phyloP scores from a whole-genome alignment of 179 eudicot species.

The Silene coronaria region DNA sequence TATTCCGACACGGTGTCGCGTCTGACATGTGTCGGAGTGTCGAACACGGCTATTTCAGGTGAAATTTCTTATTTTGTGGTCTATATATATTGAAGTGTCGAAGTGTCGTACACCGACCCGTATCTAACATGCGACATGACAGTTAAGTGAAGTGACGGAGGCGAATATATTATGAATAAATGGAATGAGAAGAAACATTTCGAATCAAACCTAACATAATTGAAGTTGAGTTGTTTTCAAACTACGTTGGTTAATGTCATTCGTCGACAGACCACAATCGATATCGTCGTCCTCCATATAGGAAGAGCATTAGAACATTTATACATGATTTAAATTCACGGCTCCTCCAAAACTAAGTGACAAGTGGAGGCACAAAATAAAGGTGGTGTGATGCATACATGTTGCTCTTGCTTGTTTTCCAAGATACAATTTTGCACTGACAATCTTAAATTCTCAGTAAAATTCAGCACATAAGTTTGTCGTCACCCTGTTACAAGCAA shows the following conservation, averaged over 20 bases:
- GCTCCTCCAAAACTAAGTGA: background rate
- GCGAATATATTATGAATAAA: no score
- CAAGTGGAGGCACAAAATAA: background rate
- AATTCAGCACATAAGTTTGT: background rate
- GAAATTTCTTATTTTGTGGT: no score
- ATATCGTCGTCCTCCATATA: background rate
- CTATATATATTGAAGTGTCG: no score
- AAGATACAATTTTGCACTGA: background rate
- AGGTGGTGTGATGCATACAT: constrained; percentile 4
- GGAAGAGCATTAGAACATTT: background rate
- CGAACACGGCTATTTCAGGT: no score
- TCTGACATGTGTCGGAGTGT: no score
- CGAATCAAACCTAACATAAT: no score
- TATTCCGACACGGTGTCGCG: no score
- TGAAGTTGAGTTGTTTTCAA: background rate
- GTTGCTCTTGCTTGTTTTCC: constrained; percentile 9
- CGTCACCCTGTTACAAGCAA: no score
- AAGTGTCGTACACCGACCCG: no score
- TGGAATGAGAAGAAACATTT: no score
- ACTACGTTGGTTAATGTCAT: background rate
- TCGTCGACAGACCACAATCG: background rate
- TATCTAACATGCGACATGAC: no score
- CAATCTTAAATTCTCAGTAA: background rate
- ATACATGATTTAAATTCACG: background rate
- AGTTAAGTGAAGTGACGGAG: no score